Base-by-base conservation (phyloP, 352 stramenopile genomes). In the Phytophthora idaei region DNA sequence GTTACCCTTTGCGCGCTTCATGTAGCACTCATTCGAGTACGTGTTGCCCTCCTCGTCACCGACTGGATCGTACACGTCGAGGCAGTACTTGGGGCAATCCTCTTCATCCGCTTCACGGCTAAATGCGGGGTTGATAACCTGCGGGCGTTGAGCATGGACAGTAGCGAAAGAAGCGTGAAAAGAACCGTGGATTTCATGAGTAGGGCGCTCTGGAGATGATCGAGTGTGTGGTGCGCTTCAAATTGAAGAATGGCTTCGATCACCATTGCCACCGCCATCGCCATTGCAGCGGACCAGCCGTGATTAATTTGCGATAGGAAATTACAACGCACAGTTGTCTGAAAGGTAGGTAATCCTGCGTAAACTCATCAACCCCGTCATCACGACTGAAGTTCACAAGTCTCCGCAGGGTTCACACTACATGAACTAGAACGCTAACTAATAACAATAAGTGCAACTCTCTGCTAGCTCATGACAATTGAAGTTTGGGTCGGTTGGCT, bases 11-110 rank as follows among this genome's bases (percentile, higher is more conserved):
- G 54, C 52, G 7, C 42, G 54, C 54, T 52, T 52, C 54, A 52
- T 61, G 41, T 52, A 52, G 41, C 54, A 61, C 36, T 61, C 28
- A 6, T 61, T 61, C 11, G 54, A 17, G n/a, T 61, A 52, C 28
- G n/a, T 45, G n/a, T 52, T 61, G 28, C 41, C 54, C 21, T 51
- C n/a, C 0, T 45, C 54, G 12, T 61, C 54, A 5, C 42, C 28
- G 25, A 61, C 54, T 3, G 42, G 54, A 5, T 52, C 31, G 28
- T 52, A 45, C 5, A 45, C 31, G 29, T 46, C 41, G 21, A 61
- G 32, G n/a, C 54, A 61, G 11, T 54, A 42, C 48, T 32, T 29
- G 1, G 54, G 41, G n/a, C 54, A 61, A 11, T 59, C 37, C 25
- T 14, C 5, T 17, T 46, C 52, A 8, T 21, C 25, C 15, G 21